These are phyloP conservation scores for Russula compacta DNA, from an alignment of 768 basidiomycete genomes.

Conservation along the genomic window DNA sequence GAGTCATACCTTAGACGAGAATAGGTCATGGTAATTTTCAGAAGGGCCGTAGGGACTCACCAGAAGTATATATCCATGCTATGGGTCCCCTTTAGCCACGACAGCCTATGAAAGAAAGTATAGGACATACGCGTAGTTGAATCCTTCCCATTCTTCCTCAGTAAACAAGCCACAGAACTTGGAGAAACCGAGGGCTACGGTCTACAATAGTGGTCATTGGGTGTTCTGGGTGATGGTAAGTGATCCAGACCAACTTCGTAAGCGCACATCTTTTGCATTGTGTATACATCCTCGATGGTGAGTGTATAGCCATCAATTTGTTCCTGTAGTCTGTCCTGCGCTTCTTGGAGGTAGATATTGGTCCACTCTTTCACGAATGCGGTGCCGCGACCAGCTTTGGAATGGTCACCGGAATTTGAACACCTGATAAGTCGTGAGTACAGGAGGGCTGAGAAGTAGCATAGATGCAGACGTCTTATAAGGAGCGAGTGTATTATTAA, in stretches of 20 bases:
- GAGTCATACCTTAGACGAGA: slow-evolving; percentile 44
- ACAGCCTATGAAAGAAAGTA: slow-evolving; percentile 35
- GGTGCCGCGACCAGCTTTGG: slow-evolving; percentile 48
- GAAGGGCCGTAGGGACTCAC: slow-evolving; percentile 21
- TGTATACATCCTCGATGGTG: slow-evolving; percentile 59
- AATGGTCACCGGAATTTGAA: slow-evolving; percentile 42
- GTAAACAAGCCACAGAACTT: slow-evolving; percentile 89
- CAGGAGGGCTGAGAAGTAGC: background rate
- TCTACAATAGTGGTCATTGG: slow-evolving; percentile 33
- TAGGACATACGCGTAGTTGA: slow-evolving; percentile 60
- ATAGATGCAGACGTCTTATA: slow-evolving; percentile 51
- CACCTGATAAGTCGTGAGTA: slow-evolving; percentile 34
- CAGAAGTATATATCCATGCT: slow-evolving; percentile 64
- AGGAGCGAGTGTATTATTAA: slow-evolving; percentile 70
- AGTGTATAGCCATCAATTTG: slow-evolving; percentile 55
- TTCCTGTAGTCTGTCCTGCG: slow-evolving; percentile 48
- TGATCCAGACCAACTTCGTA: slow-evolving; percentile 53
- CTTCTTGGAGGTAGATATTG: slow-evolving; percentile 58
- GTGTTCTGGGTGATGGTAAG: background rate
- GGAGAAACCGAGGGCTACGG: slow-evolving; percentile 85
- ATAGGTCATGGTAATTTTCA: background rate
- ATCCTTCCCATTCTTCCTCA: slow-evolving; percentile 88
- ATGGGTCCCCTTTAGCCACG: background rate
- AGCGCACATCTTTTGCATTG: slow-evolving; percentile 75
- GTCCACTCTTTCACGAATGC: slow-evolving; percentile 61